A percentile compares a stretch with the other conserved stretches of the same genome.
Evolutionary conservation across 2,329 filamentous ascomycete species (phyloP).

Genomic region (Orbilia ellipsospora): DNA sequence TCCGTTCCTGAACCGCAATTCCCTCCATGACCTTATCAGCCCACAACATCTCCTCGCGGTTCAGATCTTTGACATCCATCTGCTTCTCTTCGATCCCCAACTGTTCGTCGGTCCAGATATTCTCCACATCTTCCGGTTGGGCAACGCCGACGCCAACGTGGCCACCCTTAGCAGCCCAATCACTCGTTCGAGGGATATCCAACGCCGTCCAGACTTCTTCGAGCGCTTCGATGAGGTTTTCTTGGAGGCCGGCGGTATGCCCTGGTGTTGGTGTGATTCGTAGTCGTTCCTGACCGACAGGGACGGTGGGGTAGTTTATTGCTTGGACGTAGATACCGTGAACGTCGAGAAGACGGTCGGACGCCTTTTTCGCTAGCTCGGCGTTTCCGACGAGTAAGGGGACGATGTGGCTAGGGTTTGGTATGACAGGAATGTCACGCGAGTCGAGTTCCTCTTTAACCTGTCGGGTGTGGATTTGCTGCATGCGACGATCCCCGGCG

Average conservation of each 20-base stretch:
- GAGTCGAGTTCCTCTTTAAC: constrained; percentile 85
- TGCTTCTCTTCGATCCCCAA: constrained; percentile 72
- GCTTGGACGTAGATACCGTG: constrained; percentile 97
- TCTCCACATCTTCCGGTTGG: constrained; percentile 68
- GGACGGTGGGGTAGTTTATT: constrained; percentile 98
- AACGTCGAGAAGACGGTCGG: constrained; percentile 87
- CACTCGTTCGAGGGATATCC: constrained; percentile 88
- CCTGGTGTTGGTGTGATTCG: constrained; percentile 96
- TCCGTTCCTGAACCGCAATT: not conserved
- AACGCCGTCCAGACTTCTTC: constrained; percentile 90
- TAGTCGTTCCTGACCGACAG: constrained; percentile 95
- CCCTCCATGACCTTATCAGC: constrained; percentile 47
- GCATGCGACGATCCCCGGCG: constrained; percentile 85
- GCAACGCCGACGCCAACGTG: constrained; percentile 92
- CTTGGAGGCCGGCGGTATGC: constrained; percentile 83
- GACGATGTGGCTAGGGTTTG: constrained; percentile 96
- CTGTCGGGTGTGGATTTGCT: constrained; percentile 94
- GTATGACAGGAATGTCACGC: constrained; percentile 92
- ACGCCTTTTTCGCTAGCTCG: constrained; percentile 89
- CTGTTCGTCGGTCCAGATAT: constrained; percentile 90
- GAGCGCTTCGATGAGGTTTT: constrained; percentile 84
- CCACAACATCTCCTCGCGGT: constrained; percentile 29
- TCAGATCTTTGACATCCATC: constrained; percentile 29
- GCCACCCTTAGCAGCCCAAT: constrained; percentile 90
- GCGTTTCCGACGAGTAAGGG: constrained; percentile 94